A percentile compares a stretch with the other conserved stretches of the same genome.
Conservation (phyloP, 495 filamentous ascomycete genomes). For the Annulohypoxylon nitens region DNA sequence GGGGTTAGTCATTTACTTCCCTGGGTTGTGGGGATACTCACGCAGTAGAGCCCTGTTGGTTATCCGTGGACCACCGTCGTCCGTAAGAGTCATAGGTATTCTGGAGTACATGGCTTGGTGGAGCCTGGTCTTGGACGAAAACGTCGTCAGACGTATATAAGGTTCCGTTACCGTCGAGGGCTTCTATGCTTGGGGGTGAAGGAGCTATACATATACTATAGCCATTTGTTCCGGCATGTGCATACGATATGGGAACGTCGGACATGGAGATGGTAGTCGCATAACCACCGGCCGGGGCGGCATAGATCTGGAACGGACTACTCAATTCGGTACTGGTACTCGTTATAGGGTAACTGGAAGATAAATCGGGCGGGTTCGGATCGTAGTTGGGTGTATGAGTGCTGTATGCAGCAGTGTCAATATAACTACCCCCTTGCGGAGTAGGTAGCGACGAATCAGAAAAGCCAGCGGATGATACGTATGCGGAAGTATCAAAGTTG, state of each 20-base stretch:
- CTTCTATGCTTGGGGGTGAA: neutral
- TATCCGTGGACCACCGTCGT: conserved; percentile 10
- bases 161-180: neutral
- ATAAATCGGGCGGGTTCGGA: neutral
- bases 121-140: neutral
- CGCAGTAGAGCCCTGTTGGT: conserved; percentile 19
- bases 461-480: too few species aligned
- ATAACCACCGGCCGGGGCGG: too few species aligned
- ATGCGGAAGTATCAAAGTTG: neutral
- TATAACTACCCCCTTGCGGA: neutral
- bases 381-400: neutral
- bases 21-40: neutral
- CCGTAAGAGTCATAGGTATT: neutral
- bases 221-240: neutral
- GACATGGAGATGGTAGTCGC: neutral
- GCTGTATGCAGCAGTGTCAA: neutral
- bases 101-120: neutral
- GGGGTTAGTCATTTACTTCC: conserved; percentile 9
- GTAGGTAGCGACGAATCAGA: neutral
- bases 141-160: too few species aligned
- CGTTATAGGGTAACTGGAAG: neutral
- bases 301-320: neutral
- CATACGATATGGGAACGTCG: neutral
- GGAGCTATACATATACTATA: neutral
- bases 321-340: neutral